A percentile compares a stretch with the other conserved stretches of the same genome.
These are phyloP conservation scores for Cymbidium sinense DNA, from an alignment of 106 monocot genomes.

Conservation along the genomic window DNA sequence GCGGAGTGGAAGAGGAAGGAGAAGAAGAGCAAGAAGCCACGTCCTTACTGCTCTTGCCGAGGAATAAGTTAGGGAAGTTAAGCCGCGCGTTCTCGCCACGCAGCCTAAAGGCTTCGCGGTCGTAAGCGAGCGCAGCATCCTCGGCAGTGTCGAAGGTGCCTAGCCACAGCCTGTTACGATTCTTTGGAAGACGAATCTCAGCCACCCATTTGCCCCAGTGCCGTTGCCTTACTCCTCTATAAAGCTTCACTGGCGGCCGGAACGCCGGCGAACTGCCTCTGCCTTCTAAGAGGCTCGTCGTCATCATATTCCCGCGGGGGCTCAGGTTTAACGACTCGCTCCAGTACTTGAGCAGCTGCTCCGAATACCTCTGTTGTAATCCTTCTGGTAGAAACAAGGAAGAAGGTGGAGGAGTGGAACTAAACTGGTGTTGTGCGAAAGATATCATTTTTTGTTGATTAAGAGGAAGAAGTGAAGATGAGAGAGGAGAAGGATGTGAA, in stretches of 20 bases:
- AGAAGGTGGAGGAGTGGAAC: not conserved
- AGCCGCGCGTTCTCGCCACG: constrained; percentile 81
- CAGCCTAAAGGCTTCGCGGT: constrained; percentile 83
- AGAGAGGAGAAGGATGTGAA: not conserved
- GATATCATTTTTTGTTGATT: constrained; percentile 5
- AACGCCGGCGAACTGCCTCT: not conserved
- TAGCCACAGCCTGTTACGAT: constrained; percentile 84
- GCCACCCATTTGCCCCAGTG: constrained; percentile 80
- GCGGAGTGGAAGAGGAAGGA: not conserved
- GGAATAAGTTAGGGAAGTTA: constrained; percentile 84
- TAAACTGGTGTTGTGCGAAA: not conserved
- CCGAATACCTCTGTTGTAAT: not conserved
- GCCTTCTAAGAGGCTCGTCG: not conserved
- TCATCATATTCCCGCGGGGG: constrained; percentile 33
- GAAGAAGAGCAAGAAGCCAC: not conserved
- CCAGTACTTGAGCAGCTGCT: constrained; percentile 13
- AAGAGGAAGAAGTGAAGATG: not conserved
- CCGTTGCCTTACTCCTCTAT: constrained; percentile 62
- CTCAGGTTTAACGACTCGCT: constrained; percentile 44
- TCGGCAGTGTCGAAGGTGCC: constrained; percentile 96
- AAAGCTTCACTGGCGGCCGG: constrained; percentile 33
- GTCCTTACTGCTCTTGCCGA: constrained; percentile 1
- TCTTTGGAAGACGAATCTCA: constrained; percentile 63
- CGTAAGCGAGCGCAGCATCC: constrained; percentile 88
- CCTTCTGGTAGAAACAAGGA: not conserved